Evolutionary conservation across 371 early-diverging fungal genomes (phyloP), one percentile per base, ranked within the genome.

Genomic region (Mucor indicus): DNA sequence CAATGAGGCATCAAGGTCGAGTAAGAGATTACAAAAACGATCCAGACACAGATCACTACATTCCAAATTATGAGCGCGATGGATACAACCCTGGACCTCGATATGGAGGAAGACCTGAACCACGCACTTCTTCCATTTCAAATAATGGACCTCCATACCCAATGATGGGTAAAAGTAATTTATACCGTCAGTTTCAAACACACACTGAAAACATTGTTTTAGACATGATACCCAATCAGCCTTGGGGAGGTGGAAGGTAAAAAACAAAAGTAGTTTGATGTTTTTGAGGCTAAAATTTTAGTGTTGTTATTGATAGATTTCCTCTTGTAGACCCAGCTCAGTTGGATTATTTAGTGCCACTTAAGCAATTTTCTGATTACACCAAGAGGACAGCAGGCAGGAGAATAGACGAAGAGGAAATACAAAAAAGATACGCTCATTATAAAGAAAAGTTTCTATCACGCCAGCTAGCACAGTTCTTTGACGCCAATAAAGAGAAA

Each of bases 1-100:
- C 60, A 8, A 51, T 57, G 57, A 50, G 57, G 21, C 37, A 31
- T 20, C 42, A 54, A 24, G 17, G 19, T 15, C 27, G 36, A 5
- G 39, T 47, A 13, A 47, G 49, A 46, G 55, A 39, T 25, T 31
- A 51, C 29, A 30, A 55, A 35, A 52, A 47, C 24, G 62, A 59
- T 10, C 54, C 54, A 15, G 59, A 58, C n/a, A 45, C 56, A 10
- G 90, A 90, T 46, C 85, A 85, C 40, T 93, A 93, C 59, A 82
- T 89, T 44, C 91, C 91, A 16, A 86, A 90, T 44, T 93, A 93
- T 52, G 85, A 86, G 11, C 81, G 90, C 27, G 90, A 89, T 43
- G 88, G 90, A 12, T 84, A 85, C 53, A 67, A 76, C 23, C 86
- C 86, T 30, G 83, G 78, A 4, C 86, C 87, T 13, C 62, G 87